Evolutionary conservation across 257 asterid species (phyloP).

Genomic region (Solanum pennellii): DNA sequence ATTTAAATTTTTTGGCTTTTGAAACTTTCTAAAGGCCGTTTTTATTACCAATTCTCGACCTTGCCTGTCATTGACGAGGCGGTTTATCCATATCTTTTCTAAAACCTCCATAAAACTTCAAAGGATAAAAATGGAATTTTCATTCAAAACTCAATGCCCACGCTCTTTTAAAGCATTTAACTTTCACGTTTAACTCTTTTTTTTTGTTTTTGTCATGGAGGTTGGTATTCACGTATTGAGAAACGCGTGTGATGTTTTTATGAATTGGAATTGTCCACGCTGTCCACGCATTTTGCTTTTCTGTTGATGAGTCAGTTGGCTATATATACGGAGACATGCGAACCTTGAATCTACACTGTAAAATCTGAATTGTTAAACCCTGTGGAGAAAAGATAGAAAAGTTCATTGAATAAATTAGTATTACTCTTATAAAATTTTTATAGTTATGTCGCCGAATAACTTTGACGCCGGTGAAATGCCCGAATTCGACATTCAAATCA

Average conservation of each 20-base stretch:
- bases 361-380: background rate
- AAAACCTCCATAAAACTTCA: background rate
- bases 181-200: background rate
- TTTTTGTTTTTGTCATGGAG: background rate
- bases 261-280: background rate
- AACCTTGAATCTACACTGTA: background rate
- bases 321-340: background rate
- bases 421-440: background rate
- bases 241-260: background rate
- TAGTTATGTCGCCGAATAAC: background rate
- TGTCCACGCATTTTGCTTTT: background rate
- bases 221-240: background rate
- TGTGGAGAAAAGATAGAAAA: background rate
- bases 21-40: background rate
- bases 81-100: background rate
- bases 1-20: background rate
- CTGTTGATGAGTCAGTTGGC: background rate
- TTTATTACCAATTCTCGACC: background rate
- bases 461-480: constrained; percentile 32
- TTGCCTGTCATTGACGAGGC: background rate
- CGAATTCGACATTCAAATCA: constrained; percentile 42
- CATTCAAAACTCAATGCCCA: background rate
- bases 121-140: background rate
- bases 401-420: background rate
- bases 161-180: background rate